phyloP scores from a whole-genome alignment of 148 eudicot genomes.

The Polygonum maritimum region DNA sequence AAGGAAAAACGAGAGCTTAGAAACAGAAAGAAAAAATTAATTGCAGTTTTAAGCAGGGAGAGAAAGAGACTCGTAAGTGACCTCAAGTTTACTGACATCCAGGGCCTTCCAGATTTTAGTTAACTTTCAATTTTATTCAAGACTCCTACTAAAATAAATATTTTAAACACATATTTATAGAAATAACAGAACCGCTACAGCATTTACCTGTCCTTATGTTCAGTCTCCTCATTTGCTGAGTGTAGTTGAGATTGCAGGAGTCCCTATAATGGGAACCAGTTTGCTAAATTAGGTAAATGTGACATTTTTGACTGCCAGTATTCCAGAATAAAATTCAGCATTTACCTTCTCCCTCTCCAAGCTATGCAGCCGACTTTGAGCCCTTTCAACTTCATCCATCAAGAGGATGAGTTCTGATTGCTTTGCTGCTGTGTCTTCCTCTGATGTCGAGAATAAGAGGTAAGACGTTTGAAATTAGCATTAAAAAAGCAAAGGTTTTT shows the following conservation, averaged over 20 bases:
- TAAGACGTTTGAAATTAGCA: conserved; percentile 1
- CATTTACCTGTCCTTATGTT: conserved; percentile 8
- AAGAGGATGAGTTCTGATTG: conserved; percentile 89
- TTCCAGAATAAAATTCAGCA: not conserved
- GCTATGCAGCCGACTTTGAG: conserved; percentile 88
- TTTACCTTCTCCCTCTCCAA: conserved; percentile 92
- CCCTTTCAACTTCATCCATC: conserved; percentile 99
- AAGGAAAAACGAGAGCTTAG: not conserved
- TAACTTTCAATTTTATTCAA: not conserved
- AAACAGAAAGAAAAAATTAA: not conserved
- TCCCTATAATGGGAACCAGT: not conserved
- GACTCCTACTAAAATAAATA: not conserved
- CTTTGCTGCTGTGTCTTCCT: conserved; percentile 88
- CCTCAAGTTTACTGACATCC: not conserved
- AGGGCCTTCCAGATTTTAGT: not conserved
- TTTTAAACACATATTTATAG: not conserved
- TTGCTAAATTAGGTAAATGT: not conserved
- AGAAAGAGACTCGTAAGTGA: not conserved
- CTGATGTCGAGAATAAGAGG: conserved; percentile 29
- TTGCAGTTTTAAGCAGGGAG: not conserved
- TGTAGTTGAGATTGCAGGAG: conserved; percentile 3
- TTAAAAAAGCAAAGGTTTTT: not conserved
- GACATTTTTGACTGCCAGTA: not conserved
- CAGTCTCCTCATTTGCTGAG: conserved; percentile 9
- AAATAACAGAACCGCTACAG: not conserved